Base-by-base conservation (phyloP, 169 alveolate genomes). In the Cryptosporidium tyzzeri region DNA sequence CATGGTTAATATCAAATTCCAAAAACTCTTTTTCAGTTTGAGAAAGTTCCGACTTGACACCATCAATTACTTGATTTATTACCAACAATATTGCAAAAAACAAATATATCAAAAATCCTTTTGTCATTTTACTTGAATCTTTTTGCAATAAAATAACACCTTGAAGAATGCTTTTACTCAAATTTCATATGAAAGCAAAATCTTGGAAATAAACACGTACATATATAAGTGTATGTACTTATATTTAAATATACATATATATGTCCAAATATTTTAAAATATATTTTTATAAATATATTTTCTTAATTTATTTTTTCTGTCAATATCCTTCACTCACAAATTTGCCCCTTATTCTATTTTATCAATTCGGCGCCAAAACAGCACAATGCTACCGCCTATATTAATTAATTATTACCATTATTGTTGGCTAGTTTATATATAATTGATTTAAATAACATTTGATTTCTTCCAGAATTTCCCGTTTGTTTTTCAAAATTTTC, bases 1-100 rank as follows among this genome's bases (percentile, higher is more conserved):
- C 89, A 33, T 16, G 45, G 41, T 80, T 80, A 18, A 80, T 16
- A 26, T 80, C 89, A 45, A 80, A 80, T 48, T 80, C 89, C 1
- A 23, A 41, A 21, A 80, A 80, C 51, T 80, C 89, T n/a, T 1
- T 80, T 44, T 80, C 75, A 29, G 62, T 39, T 14, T 23, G 45
- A 23, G 45, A 33, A 12, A 59, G 16, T 10, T 62, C 89, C 5
- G 69, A 37, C 33, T 37, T 55, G 16, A 21, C 31, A 3, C 14
- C 35, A 23, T 9, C 67, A 55, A 55, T 23, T 5, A 10, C 7
- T n/a, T 26, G 29, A 55, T 12, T 23, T 1, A 55, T 23, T n/a
- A 55, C 67, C 23, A 55, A 10, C 0, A 55, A 55, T 55, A 21
- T 55, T 55, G 67, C 18, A 8, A 55, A 21, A 21, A 23, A 21